Conservation (phyloP, 2,329 filamentous ascomycete species). For the Periconia digitata region DNA sequence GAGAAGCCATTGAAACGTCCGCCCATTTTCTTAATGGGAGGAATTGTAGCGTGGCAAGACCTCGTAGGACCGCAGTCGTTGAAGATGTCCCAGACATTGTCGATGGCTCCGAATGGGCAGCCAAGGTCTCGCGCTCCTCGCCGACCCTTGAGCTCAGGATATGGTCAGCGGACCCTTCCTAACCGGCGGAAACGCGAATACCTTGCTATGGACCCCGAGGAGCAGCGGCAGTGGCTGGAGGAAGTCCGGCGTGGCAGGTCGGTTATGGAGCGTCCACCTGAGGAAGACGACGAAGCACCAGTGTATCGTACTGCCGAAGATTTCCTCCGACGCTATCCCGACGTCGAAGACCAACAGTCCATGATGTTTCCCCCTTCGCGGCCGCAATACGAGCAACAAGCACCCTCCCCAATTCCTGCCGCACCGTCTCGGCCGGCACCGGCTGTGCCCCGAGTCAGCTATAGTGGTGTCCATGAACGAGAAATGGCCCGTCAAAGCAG, state of each 20-base stretch:
- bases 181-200: conserved; percentile 61
- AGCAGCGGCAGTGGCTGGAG: conserved; percentile 79
- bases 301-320: conserved; percentile 74
- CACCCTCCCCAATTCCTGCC: conserved; percentile 58
- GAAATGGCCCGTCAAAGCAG: conserved; percentile 37
- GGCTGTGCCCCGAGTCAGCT: conserved; percentile 64
- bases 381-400: conserved; percentile 37
- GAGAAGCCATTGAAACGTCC: conserved; percentile 70
- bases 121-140: conserved; percentile 52
- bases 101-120: conserved; percentile 50
- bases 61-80: conserved; percentile 73
- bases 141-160: conserved; percentile 55
- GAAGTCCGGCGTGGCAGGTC: conserved; percentile 69
- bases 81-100: conserved; percentile 58
- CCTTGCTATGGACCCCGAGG: conserved; percentile 76
- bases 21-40: conserved; percentile 79
- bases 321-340: conserved; percentile 79
- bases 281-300: conserved; percentile 39
- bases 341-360: conserved; percentile 61
- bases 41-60: conserved; percentile 83
- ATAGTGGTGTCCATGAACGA: conserved; percentile 75
- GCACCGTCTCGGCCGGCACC: conserved; percentile 62
- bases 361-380: conserved; percentile 52
- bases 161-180: conserved; percentile 56
- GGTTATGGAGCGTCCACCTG: conserved; percentile 37